A percentile compares a stretch with the other conserved stretches of the same genome.
Conservation (phyloP, 768 basidiomycete genomes). For the Pleurotus ostreatus region DNA sequence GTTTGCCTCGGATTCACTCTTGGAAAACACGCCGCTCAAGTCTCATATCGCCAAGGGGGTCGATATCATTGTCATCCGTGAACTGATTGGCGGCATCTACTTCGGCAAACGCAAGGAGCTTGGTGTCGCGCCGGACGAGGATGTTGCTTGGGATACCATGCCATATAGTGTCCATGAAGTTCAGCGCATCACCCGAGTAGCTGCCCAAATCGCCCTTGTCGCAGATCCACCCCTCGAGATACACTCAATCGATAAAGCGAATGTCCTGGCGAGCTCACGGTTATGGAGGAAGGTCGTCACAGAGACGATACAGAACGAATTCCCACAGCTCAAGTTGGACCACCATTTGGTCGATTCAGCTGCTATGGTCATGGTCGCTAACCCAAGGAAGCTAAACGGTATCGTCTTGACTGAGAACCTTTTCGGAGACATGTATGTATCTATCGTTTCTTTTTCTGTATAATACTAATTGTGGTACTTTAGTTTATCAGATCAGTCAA, state of each 20-base stretch:
- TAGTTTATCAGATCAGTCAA: conserved; percentile 94
- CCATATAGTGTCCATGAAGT: conserved; percentile 90
- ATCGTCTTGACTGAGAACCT: conserved; percentile 93
- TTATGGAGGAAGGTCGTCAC: conserved; percentile 93
- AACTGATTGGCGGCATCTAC: conserved; percentile 95
- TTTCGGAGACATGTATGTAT: conserved; percentile 92
- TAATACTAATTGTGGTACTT: conserved; percentile 6
- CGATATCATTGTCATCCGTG: conserved; percentile 91
- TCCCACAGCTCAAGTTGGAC: conserved; percentile 81
- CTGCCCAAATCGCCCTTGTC: conserved; percentile 85
- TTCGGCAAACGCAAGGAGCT: conserved; percentile 93
- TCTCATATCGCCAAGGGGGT: conserved; percentile 78
- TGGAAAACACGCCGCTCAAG: conserved; percentile 86
- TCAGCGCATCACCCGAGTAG: conserved; percentile 91
- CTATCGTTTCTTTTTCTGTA: background rate
- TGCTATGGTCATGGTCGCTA: conserved; percentile 90
- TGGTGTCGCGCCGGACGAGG: conserved; percentile 55
- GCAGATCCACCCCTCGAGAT: conserved; percentile 82
- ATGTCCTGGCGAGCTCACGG: conserved; percentile 92
- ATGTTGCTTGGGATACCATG: conserved; percentile 89
- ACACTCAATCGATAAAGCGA: conserved; percentile 97
- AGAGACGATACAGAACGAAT: conserved; percentile 80
- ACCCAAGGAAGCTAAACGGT: conserved; percentile 90
- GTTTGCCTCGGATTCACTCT: conserved; percentile 87
- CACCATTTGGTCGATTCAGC: conserved; percentile 96